Base-by-base conservation (phyloP, 768 basidiomycete species). In the Podaxis sp. region DNA sequence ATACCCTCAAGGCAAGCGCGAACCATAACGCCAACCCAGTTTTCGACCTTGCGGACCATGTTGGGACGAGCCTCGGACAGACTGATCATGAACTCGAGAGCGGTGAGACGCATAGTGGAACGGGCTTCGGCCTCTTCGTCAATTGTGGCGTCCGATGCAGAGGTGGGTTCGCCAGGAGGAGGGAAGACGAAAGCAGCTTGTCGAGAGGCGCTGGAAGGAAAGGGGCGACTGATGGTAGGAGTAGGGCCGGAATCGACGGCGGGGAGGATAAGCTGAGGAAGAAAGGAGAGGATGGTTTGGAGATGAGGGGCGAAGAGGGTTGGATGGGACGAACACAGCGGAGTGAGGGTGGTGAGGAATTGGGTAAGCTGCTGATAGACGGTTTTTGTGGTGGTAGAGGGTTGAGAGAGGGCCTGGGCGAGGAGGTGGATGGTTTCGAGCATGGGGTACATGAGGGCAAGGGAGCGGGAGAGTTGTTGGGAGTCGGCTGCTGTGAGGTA, bases 71-170 rank as follows among this genome's bases (percentile, higher is more conserved):
- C 84, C 73, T 96, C 93, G 30, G 83, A 86, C n/a, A 96, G 73
- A 12, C 84, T 86, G 59, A 95, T 80, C 85, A 96, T 88, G 57
- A 96, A 85, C 73, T 96, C 94, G 9, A 95, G 75, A 8, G 92
- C 90, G 0, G 87, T 84, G 57, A 87, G 84, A 9, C 92, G 79
- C 33, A 92, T 80, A 19, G 88, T 87, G 44, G 87, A 83, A 59
- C 84, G 82, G 62, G 90, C 88, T 54, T 94, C 90, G 17, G 83
- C 81, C 26, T 82, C 83, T 17, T 80, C 78, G 46, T 82, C 80
- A 2, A 76, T 70, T 3, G 74, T 75, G 1, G 70, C 70, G 2
- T 73, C 73, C 52, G 80, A 79, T 3, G 80, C 80, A 2, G 63
- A 46, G 26, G 68, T 57, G 0, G 66, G 42, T 4, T 69, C 28